Conservation (phyloP, 306 rosid genomes). For the Acacia crassicarpa region DNA sequence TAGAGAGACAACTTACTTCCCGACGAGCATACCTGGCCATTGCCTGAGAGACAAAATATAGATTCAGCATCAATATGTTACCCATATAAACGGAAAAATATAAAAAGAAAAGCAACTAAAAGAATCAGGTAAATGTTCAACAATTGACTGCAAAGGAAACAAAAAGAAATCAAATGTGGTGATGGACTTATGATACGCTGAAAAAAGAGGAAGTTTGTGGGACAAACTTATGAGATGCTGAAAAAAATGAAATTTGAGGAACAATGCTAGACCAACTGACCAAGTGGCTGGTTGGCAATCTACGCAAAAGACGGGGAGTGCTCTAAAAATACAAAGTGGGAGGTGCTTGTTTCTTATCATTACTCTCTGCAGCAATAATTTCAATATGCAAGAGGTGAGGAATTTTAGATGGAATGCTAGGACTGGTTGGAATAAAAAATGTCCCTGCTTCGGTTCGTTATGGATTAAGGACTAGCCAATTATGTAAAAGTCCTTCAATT, state of each 20-base stretch:
- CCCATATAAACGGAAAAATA: neutral
- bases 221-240: neutral
- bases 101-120: neutral
- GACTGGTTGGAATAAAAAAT: neutral
- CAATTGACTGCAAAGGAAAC: constrained; percentile 18
- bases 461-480: neutral
- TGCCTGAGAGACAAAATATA: constrained; percentile 53
- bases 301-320: constrained; percentile 11
- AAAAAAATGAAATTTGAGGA: neutral
- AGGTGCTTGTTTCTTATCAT: neutral
- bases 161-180: neutral
- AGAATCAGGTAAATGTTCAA: constrained; percentile 1
- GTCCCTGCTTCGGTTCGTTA: neutral
- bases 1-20: constrained; percentile 78
- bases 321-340: neutral
- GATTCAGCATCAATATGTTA: constrained; percentile 12
- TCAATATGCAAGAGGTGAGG: neutral
- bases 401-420: neutral
- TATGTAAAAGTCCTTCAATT: neutral
- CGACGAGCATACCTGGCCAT: constrained; percentile 83
- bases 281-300: neutral
- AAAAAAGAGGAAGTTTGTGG: neutral
- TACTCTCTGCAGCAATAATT: neutral
- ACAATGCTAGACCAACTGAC: constrained; percentile 3
- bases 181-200: neutral